A percentile compares a stretch with the other conserved stretches of the same genome.
These are phyloP conservation scores for Strobilomyces echinocephalus DNA, from an alignment of 768 basidiomycete genomes.

Conservation along the genomic window DNA sequence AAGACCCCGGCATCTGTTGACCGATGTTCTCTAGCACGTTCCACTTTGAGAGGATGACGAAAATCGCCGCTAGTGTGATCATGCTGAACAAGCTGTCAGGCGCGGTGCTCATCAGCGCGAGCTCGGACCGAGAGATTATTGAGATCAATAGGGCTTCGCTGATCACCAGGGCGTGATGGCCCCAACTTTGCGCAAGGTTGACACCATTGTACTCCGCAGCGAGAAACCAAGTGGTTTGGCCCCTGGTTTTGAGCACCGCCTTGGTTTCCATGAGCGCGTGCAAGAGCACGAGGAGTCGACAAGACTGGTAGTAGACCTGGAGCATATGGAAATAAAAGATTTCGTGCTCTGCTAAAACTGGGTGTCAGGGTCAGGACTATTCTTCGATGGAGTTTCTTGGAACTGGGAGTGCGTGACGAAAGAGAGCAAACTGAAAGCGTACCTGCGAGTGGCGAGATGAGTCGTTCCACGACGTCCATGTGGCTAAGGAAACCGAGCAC, in stretches of 20 bases:
- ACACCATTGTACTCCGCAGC: conserved; percentile 31
- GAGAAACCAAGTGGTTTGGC: conserved; percentile 29
- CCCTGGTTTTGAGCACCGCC: conserved; percentile 16
- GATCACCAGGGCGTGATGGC: conserved; percentile 34
- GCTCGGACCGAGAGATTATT: conserved; percentile 32
- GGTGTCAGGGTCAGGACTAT: conserved; percentile 21
- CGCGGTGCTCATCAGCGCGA: conserved; percentile 34
- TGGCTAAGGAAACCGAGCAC: conserved; percentile 29
- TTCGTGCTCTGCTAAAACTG: conserved; percentile 42
- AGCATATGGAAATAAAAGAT: conserved; percentile 40
- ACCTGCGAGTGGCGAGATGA: conserved; percentile 38
- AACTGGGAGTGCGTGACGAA: neutral
- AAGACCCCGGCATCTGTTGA: conserved; percentile 35
- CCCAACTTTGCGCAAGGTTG: conserved; percentile 33
- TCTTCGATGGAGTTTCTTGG: neutral
- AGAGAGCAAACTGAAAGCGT: conserved; percentile 8
- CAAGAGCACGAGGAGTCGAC: conserved; percentile 36
- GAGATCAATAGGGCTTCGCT: conserved; percentile 37
- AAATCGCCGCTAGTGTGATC: conserved; percentile 41
- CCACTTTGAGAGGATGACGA: conserved; percentile 41
- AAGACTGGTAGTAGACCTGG: conserved; percentile 37
- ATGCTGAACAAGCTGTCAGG: conserved; percentile 41
- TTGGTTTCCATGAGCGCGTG: conserved; percentile 32
- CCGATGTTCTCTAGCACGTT: conserved; percentile 32
- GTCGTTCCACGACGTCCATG: conserved; percentile 35